Evolutionary conservation across 192 early-diverging fungal species (phyloP).

Genomic region (Umbelopsis sp.): DNA sequence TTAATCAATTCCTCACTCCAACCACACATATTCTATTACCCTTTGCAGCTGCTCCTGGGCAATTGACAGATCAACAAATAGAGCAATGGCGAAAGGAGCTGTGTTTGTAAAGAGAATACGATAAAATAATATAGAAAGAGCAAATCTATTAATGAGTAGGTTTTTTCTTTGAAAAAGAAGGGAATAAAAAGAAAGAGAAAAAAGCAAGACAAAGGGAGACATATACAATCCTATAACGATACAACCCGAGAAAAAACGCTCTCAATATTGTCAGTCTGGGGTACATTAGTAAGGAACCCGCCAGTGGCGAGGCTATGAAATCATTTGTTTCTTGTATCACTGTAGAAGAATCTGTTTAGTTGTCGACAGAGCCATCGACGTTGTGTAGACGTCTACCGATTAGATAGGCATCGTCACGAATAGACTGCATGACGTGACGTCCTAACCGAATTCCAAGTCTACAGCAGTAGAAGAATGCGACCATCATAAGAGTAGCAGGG

Average conservation of each 20-base stretch:
- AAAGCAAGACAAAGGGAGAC: not conserved
- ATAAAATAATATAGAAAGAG: not conserved
- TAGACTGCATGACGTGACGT: conserved; percentile 66
- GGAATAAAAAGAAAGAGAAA: not conserved
- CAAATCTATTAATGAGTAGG: not conserved
- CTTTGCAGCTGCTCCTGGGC: conserved; percentile 85
- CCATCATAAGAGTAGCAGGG: conserved; percentile 18
- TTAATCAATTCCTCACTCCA: conserved; percentile 87
- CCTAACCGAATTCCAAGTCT: not conserved
- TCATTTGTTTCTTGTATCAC: no score
- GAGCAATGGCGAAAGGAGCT: not conserved
- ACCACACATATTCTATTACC: conserved; percentile 84
- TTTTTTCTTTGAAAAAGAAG: not conserved
- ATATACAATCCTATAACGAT: conserved; percentile 2
- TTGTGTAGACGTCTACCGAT: conserved; percentile 86
- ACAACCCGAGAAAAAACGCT: not conserved
- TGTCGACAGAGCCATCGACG: conserved; percentile 32
- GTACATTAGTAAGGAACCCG: no score
- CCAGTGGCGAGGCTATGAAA: no score
- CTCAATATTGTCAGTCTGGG: no score
- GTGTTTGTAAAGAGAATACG: not conserved
- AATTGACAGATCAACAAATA: conserved; percentile 79
- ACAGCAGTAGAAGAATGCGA: not conserved
- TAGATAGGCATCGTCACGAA: conserved; percentile 81
- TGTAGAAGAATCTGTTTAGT: not conserved